Conservation (phyloP, 352 stramenopile species). For the Phytophthora europaea region DNA sequence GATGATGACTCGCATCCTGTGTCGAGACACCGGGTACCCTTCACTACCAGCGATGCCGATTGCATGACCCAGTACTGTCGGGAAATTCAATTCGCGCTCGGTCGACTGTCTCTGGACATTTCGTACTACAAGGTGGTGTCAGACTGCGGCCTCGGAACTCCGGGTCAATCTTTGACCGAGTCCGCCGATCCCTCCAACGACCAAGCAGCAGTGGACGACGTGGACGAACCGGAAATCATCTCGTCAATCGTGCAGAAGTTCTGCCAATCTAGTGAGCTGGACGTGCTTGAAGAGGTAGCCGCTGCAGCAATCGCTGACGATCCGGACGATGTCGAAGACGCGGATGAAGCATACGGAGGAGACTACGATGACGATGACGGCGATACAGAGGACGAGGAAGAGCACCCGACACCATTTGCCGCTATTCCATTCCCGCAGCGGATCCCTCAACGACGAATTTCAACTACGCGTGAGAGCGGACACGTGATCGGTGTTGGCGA, state of each 20-base stretch:
- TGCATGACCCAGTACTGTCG: constrained; percentile 69
- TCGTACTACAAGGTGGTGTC: constrained; percentile 79
- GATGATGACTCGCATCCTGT: constrained; percentile 22
- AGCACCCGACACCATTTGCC: constrained; percentile 14
- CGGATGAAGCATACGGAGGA: constrained; percentile 6
- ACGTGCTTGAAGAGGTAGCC: constrained; percentile 47
- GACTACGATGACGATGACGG: constrained; percentile 14
- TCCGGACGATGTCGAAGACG: constrained; percentile 37
- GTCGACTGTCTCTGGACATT: constrained; percentile 69
- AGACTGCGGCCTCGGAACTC: constrained; percentile 47
- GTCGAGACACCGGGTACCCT: constrained; percentile 45
- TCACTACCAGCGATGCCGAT: constrained; percentile 54
- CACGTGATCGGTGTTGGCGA: constrained; percentile 59
- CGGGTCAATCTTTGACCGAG: constrained; percentile 11
- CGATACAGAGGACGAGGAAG: constrained; percentile 20
- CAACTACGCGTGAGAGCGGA: constrained; percentile 25
- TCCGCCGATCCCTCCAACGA: constrained; percentile 15
- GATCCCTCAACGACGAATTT: constrained; percentile 25
- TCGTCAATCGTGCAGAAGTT: constrained; percentile 72
- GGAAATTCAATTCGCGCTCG: constrained; percentile 76
- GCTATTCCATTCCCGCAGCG: constrained; percentile 23
- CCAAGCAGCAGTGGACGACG: constrained; percentile 25
- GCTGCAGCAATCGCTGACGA: constrained; percentile 29
- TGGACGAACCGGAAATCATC: constrained; percentile 65
- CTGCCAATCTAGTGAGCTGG: constrained; percentile 60